phyloP scores from a whole-genome alignment of 2,329 filamentous ascomycete genomes.

The Byssochlamys sp. region DNA sequence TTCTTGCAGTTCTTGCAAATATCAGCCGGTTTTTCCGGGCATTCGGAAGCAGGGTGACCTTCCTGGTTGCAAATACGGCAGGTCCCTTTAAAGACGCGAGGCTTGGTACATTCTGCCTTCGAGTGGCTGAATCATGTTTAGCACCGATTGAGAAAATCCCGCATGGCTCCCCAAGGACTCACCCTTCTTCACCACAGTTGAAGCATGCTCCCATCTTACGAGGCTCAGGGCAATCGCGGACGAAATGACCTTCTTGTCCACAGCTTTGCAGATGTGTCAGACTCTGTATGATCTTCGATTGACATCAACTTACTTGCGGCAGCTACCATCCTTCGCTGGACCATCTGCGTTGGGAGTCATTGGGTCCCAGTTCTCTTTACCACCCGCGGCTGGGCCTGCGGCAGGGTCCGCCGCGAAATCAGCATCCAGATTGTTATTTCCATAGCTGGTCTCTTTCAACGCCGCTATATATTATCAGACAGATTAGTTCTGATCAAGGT shows the following conservation, averaged over 20 bases:
- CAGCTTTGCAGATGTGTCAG: conserved; percentile 20
- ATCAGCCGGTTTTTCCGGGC: conserved; percentile 34
- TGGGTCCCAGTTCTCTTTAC: conserved; percentile 9
- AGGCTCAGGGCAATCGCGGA: conserved; percentile 36
- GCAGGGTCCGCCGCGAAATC: not conserved
- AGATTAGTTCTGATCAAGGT: not conserved
- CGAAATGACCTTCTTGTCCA: conserved; percentile 28
- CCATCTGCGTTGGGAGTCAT: conserved; percentile 2
- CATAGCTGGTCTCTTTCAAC: not conserved
- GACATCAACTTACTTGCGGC: conserved; percentile 27
- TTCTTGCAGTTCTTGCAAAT: conserved; percentile 39
- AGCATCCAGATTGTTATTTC: not conserved
- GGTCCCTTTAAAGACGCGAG: conserved; percentile 38
- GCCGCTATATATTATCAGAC: not conserved
- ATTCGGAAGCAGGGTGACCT: conserved; percentile 37
- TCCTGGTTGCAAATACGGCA: conserved; percentile 39
- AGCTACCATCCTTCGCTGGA: conserved; percentile 16
- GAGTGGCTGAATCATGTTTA: conserved; percentile 22
- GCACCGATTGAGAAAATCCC: not conserved
- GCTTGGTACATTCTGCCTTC: conserved; percentile 38
- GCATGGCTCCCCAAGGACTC: conserved; percentile 2
- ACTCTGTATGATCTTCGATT: not conserved
- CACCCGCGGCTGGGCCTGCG: not conserved
- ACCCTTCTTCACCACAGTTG: conserved; percentile 39
- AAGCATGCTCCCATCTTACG: conserved; percentile 34